phyloP scores from a whole-genome alignment of 2,329 filamentous ascomycete species.

The Neonectria hederae region DNA sequence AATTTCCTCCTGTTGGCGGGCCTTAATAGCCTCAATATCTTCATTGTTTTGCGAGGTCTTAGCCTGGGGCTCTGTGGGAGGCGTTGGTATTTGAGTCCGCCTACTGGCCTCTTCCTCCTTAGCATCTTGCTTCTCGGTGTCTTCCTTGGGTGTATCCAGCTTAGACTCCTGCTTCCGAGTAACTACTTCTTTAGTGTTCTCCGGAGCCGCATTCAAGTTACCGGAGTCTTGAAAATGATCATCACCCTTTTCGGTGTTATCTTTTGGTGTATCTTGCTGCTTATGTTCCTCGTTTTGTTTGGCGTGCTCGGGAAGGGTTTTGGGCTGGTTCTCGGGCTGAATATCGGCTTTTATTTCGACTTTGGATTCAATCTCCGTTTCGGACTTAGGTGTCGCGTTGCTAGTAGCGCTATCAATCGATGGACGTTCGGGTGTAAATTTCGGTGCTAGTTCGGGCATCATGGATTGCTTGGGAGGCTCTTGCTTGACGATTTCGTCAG shows the following conservation, averaged over 20 bases:
- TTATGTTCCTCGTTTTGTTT: neutral
- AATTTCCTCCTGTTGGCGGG: conserved; percentile 78
- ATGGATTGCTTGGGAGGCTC: conserved; percentile 15
- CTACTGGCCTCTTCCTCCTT: conserved; percentile 6
- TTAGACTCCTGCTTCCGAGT: neutral
- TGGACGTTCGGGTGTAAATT: conserved; percentile 11
- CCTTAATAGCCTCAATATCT: conserved; percentile 40
- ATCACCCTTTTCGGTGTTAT: neutral
- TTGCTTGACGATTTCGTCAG: neutral
- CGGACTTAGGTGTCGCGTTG: conserved; percentile 2
- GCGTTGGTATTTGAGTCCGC: conserved; percentile 5
- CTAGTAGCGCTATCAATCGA: conserved; percentile 8
- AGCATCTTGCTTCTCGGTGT: neutral
- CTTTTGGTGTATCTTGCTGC: neutral
- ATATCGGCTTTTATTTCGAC: neutral
- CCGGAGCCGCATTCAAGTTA: neutral
- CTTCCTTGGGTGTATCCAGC: neutral
- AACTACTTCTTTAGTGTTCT: neutral
- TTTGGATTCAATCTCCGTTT: neutral
- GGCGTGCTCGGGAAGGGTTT: neutral
- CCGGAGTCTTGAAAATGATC: neutral
- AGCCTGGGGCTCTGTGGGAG: neutral
- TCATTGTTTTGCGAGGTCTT: conserved; percentile 20
- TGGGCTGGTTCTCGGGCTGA: neutral
- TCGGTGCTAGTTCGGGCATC: conserved; percentile 18